These are phyloP conservation scores for Erodium texanum DNA, from an alignment of 441 rosid genomes.

Conservation along the genomic window DNA sequence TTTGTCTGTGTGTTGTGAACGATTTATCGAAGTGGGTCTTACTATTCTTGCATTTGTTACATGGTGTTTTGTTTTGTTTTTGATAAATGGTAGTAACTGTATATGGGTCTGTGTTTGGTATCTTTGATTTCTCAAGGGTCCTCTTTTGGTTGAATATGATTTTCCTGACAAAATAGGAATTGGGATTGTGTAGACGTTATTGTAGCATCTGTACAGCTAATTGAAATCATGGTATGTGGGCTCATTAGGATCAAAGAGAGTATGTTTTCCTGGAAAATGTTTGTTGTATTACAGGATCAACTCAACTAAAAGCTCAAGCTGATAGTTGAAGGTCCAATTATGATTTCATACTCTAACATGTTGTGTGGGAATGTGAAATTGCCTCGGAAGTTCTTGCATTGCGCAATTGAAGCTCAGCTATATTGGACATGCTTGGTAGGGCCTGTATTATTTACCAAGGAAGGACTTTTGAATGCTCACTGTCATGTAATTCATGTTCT, in stretches of 20 bases:
- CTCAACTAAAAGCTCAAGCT: no score
- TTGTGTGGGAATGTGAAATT: not conserved
- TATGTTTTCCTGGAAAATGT: not conserved
- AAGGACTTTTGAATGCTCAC: not conserved
- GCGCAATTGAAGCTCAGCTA: not conserved
- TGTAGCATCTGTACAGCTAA: not conserved
- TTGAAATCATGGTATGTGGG: not conserved
- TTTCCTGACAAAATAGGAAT: not conserved
- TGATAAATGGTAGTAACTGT: not conserved
- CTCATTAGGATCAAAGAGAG: not conserved
- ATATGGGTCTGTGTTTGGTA: slow-evolving; percentile 2
- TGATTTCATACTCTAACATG: no score
- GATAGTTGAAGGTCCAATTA: no score
- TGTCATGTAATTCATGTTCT: not conserved
- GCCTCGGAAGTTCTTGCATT: not conserved
- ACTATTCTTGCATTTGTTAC: no score
- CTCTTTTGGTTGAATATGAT: not conserved
- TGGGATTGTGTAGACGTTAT: not conserved
- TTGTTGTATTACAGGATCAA: no score
- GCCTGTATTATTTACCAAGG: not conserved
- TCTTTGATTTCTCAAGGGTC: not conserved
- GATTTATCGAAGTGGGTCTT: slow-evolving; percentile 1
- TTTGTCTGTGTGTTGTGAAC: not conserved
- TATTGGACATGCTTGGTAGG: not conserved
- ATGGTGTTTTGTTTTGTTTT: no score